Conservation (phyloP, 1,284 basidiomycete genomes). For the Pseudozyma sp. region DNA sequence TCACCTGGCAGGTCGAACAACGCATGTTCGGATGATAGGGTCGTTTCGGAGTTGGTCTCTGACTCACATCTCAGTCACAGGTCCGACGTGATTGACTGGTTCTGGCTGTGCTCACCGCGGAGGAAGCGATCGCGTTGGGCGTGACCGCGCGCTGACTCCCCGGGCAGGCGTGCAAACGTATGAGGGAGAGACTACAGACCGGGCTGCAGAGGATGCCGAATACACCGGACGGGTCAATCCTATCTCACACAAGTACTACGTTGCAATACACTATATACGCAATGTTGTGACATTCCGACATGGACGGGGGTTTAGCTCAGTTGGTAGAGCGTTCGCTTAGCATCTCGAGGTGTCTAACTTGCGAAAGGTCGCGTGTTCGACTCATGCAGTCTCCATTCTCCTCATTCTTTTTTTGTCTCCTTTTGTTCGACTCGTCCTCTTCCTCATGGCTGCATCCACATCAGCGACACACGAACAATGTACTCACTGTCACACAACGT, state of each 20-base stretch:
- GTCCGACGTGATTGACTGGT: background rate
- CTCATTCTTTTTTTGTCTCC: slow-evolving; percentile 4
- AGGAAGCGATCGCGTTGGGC: too few relatives aligned
- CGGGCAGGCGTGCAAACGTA: too few relatives aligned
- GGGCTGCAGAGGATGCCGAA: slow-evolving; percentile 9
- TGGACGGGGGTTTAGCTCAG: slow-evolving; percentile 54
- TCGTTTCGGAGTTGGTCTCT: too few relatives aligned
- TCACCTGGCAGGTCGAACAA: too few relatives aligned
- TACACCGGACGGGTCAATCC: slow-evolving; percentile 29
- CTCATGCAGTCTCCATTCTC: slow-evolving; percentile 54
- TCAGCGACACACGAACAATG: too few relatives aligned
- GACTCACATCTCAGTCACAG: too few relatives aligned
- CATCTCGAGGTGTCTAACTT: slow-evolving; percentile 35
- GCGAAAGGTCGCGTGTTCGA: slow-evolving; percentile 60
- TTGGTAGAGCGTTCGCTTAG: slow-evolving; percentile 61
- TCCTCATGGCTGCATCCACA: too few relatives aligned
- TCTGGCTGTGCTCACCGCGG: too few relatives aligned
- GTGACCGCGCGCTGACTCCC: too few relatives aligned
- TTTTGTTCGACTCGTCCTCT: background rate
- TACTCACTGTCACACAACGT: too few relatives aligned
- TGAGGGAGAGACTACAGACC: background rate
- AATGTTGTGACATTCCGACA: too few relatives aligned
- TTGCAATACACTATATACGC: slow-evolving; percentile 1
- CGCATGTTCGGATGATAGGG: too few relatives aligned
- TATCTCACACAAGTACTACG: background rate